Evolutionary conservation across 306 rosid species (phyloP).

Genomic region (Acacia melanoxylon): DNA sequence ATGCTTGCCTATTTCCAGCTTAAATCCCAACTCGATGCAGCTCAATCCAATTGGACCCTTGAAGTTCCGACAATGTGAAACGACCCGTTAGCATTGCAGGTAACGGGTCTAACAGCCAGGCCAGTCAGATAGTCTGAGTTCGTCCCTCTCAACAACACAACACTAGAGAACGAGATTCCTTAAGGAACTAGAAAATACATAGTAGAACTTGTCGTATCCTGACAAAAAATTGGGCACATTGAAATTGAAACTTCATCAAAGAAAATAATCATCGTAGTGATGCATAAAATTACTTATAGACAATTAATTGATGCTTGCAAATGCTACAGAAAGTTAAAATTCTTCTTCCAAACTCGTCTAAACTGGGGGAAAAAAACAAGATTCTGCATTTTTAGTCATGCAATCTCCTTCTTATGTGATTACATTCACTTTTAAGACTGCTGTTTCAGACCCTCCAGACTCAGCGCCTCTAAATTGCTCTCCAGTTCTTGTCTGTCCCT

Average conservation of each 20-base stretch:
- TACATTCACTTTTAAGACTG: constrained; percentile 55
- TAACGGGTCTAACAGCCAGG: not conserved
- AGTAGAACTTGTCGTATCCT: not conserved
- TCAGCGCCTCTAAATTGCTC: constrained; percentile 52
- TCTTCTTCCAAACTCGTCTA: not conserved
- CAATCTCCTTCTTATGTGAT: constrained; percentile 8
- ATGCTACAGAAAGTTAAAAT: not conserved
- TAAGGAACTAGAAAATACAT: not conserved
- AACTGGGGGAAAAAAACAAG: not conserved
- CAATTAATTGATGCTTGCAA: not conserved
- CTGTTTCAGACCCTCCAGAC: constrained; percentile 51
- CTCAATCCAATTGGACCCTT: not conserved
- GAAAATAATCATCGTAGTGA: not conserved
- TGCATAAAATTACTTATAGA: not conserved
- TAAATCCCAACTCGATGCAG: not conserved
- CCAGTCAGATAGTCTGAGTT: not conserved
- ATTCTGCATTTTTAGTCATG: constrained; percentile 6
- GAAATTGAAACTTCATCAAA: not conserved
- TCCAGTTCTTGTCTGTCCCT: constrained; percentile 49
- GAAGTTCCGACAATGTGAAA: not conserved
- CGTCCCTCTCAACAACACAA: not conserved
- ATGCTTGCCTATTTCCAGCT: not conserved
- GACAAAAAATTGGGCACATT: not conserved
- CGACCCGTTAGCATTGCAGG: not conserved
- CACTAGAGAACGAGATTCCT: not conserved